Evolutionary conservation across 768 basidiomycete genomes (phyloP), one percentile per base, ranked within the genome.

Genomic region (Phlebiopsis flavidoalba): DNA sequence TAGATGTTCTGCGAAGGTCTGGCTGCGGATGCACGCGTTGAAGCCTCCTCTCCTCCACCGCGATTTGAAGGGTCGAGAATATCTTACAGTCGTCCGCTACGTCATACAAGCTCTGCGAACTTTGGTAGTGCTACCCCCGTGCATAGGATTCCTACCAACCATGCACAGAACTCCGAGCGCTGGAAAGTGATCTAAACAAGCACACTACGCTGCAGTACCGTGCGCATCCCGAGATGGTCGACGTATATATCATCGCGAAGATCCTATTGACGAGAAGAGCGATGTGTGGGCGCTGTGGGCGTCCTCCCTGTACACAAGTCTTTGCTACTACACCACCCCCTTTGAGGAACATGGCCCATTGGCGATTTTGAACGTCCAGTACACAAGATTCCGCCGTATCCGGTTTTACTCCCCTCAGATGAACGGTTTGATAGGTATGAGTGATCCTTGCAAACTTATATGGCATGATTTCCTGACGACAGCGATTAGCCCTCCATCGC

Each of bases 221-320:
- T 48, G 93, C 96, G n/a, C n/a, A n/a, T n/a, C 96, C 97, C 1
- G 97, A 99, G 75, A 97, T 99, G 93, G 89, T 98, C 15, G 96
- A 99, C 70, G 84, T 88, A 0, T 88, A 0, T 89, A 90, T 72
- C 80, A 88, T n/a, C n/a, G 24, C 82, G 92, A 63, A 81, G 91
- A 60, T 88, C n/a, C 91, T 1, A 83, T 95, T 36, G 93, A 95
- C 70, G 93, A 95, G 73, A 96, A 95, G 76, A 91, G 89, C 72
- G 96, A 99, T 68, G 89, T 99, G 0, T 99, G 97, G 97, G 97
- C 97, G 0, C 81, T 99, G n/a, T n/a, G 22, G 97, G 96, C 22
- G 95, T 98, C 15, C 77, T 99, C 61, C n/a, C 80, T 99, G 14
- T 99, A 98, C 79, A 99, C 79, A 99, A 98, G 78, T n/a, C 84